Percentiles rank a stretch among this genome's conserved stretches.
phyloP scores from a whole-genome alignment of 192 early-diverging fungal genomes.

The Coemansia umbellata region DNA sequence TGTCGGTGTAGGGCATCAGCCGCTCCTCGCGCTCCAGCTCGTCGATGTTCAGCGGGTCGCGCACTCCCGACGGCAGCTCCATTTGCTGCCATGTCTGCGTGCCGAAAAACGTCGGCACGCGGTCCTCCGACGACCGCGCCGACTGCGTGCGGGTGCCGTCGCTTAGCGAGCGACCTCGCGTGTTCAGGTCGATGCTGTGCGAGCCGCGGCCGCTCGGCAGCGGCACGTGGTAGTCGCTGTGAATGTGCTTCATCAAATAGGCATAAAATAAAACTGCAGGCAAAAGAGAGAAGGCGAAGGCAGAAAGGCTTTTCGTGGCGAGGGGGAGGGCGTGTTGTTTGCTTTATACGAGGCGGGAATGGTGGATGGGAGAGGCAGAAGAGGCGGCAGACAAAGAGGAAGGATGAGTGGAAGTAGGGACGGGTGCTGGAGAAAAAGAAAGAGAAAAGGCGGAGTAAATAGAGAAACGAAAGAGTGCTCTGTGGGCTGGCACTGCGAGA shows the following conservation, averaged over 20 bases:
- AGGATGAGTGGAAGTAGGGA: too few species aligned
- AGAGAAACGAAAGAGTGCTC: too few species aligned
- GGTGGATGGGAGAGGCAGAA: too few species aligned
- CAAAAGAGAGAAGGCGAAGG: too few species aligned
- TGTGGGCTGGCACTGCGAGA: too few species aligned
- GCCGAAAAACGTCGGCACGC: conserved; percentile 38
- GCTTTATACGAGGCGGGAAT: too few species aligned
- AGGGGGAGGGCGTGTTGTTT: too few species aligned
- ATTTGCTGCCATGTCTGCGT: conserved; percentile 40
- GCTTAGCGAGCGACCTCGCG: conserved; percentile 36
- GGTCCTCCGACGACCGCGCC: conserved; percentile 39
- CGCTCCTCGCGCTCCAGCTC: conserved; percentile 52
- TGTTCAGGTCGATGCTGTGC: conserved; percentile 1
- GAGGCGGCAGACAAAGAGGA: too few species aligned
- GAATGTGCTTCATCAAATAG: neutral
- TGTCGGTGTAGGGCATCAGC: conserved; percentile 43
- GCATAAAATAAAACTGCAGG: too few species aligned
- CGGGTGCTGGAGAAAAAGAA: too few species aligned
- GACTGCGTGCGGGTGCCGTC: conserved; percentile 26
- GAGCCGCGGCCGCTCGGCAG: conserved; percentile 3
- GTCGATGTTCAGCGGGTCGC: conserved; percentile 49
- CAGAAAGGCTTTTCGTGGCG: too few species aligned
- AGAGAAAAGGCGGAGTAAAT: too few species aligned
- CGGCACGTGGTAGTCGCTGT: conserved; percentile 19
- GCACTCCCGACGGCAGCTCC: conserved; percentile 40